Evolutionary conservation across 1,284 basidiomycete species (phyloP).

Genomic region (Golubevia sp.): DNA sequence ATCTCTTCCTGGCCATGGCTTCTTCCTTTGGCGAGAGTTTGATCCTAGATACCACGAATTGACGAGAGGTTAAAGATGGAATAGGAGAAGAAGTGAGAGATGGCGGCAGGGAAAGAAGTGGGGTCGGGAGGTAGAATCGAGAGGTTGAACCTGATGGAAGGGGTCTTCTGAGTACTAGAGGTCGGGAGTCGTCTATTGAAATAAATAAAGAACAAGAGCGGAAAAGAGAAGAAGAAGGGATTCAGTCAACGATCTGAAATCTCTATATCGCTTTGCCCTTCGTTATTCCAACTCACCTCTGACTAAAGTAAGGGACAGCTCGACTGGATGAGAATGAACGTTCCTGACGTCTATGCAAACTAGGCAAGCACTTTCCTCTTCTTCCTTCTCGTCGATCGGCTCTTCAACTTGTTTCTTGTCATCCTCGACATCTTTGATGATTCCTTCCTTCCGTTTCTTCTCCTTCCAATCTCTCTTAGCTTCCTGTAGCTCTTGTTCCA

Average conservation of each 20-base stretch:
- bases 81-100: slow-evolving; percentile 16
- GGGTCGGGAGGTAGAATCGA: slow-evolving; percentile 12
- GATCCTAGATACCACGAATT: slow-evolving; percentile 40
- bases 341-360: no score
- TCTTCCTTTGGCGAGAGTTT: slow-evolving; percentile 18
- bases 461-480: no score
- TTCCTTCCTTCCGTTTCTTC: no score
- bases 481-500: no score
- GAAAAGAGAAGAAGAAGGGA: slow-evolving; percentile 19
- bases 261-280: no score
- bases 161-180: slow-evolving; percentile 6
- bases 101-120: neutral
- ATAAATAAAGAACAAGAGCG: slow-evolving; percentile 5
- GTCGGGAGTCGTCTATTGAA: neutral
- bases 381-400: no score
- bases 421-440: no score
- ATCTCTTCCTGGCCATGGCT: slow-evolving; percentile 12
- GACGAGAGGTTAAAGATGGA: slow-evolving; percentile 23
- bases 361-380: no score
- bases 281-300: no score
- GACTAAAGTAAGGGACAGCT: no score
- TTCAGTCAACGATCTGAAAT: neutral
- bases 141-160: neutral
- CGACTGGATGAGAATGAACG: no score
- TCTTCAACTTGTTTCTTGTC: no score